Base-by-base conservation (phyloP, 176 grass and related monocot genomes). In the Hordeum marinum region DNA sequence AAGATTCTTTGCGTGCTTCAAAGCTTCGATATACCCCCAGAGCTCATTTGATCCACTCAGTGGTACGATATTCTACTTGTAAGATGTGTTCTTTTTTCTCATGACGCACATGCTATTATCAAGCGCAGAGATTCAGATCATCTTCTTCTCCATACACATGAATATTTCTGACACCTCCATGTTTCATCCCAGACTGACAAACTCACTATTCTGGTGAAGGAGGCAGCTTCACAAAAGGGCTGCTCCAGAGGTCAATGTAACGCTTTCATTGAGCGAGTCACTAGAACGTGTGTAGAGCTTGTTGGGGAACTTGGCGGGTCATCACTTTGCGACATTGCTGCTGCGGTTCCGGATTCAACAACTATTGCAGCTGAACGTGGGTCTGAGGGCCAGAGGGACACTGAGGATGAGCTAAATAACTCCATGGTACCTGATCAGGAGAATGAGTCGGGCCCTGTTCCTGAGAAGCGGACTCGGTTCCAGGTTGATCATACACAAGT, bases 41-140 rank as follows among this genome's bases (percentile, higher is more conserved):
- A 69, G 85, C 78, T 67, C 85, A 87, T 75, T 75, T 87, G 78
- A 87, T 87, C 23, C 85, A 87, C 18, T 65, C 78, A 67, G 85
- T 87, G 85, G 85, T 87, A 81, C 66, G 78, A 29, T 6, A 55
- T 74, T 59, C 23, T 81, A 31, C n/a, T 65, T 57, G 23, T 65
- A 25, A 31, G 23, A 85, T 75, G 37, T 59, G 24, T 10, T 78
- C 11, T 34, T 3, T 27, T 8, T 76, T 23, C 31, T 78, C 63
- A 69, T 31, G 6, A 43, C 57, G 4, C 43, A 11, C 14, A 39
- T 29, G 11, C 20, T 75, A 17, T 39, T 75, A 65, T 73, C 40
- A 80, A 64, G 21, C 5, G 9, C 21, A 6, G 35, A 39, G 32
- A 36, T 66, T 74, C 41, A n/a, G 36, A 43, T 75, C 62, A 27